Evolutionary conservation across 257 asterid species (phyloP).

Genomic region (Solanum chiquidenum): DNA sequence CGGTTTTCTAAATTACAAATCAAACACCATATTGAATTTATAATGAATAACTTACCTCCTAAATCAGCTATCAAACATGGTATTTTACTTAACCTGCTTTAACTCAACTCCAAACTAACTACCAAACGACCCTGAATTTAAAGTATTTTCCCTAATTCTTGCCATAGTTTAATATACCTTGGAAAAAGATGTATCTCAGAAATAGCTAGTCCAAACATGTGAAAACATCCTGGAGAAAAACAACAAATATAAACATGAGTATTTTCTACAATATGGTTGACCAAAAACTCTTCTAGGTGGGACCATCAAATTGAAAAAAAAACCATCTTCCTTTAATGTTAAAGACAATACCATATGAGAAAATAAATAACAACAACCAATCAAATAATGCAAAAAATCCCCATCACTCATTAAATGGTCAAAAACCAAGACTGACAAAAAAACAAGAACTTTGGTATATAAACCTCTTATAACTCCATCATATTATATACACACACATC

Average conservation of each 20-base stretch:
- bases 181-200: not conserved
- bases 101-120: not conserved
- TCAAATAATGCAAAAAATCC: not conserved
- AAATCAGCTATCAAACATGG: not conserved
- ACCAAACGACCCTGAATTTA: not conserved
- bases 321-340: not conserved
- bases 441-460: not conserved
- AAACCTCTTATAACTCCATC: not conserved
- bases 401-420: not conserved
- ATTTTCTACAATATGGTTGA: not conserved
- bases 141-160: not conserved
- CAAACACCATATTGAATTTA: not conserved
- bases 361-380: not conserved
- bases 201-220: not conserved
- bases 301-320: not conserved
- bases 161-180: not conserved
- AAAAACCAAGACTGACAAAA: not conserved
- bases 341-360: not conserved
- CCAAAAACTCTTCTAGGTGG: not conserved
- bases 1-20: not conserved
- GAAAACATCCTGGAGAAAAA: not conserved
- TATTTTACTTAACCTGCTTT: not conserved
- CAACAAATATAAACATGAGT: not conserved
- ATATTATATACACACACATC: not conserved
- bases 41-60: not conserved